Evolutionary conservation across 2,329 filamentous ascomycete genomes (phyloP), one percentile per base, ranked within the genome.

Genomic region (Mariannaea sp.): DNA sequence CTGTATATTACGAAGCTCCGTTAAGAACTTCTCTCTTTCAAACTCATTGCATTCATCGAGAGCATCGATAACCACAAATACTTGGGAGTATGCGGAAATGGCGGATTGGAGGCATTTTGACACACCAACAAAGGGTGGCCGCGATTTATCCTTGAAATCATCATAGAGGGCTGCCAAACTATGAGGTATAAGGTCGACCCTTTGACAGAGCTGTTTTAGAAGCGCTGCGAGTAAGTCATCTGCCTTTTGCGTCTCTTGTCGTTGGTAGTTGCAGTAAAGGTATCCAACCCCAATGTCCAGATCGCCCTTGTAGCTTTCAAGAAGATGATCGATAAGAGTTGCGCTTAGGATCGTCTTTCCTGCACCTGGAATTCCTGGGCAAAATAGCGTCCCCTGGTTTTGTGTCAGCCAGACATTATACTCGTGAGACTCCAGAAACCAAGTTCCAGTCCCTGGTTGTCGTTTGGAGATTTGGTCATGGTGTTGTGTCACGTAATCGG

Each of bases 221-320:
- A 51, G 12, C 2, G 40, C 36, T n/a, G 49, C 27, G 10, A 45
- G 16, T 12, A 51, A 20, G 3, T 51, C 41, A 3, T 32, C 16
- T 8, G 27, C 26, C 5, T 33, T 45, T 24, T 51, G 49, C 8
- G 24, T 45, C 22, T 45, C 41, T 40, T 45, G 41, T 9, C 49
- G 41, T 22, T 33, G 41, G 17, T 30, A 51, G 10, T 45, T 51
- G 41, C 41, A 51, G 26, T 51, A 51, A 7, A 45, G 33, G 41
- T 32, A 51, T 9, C 26, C 49, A 16, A 45, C 32, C 5, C 41
- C 49, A n/a, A 40, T 33, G n/a, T 32, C 40, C 7, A 33, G 7
- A 8, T 45, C 33, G 3, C 22, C 41, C n/a, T 38, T 16, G 8
- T 39, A 19, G 9, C 6, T 40, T 12, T 14, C 10, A 19, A 51